These are phyloP conservation scores for Kingdonia uniflora DNA, from an alignment of 164 flowering plant species.

Conservation along the genomic window DNA sequence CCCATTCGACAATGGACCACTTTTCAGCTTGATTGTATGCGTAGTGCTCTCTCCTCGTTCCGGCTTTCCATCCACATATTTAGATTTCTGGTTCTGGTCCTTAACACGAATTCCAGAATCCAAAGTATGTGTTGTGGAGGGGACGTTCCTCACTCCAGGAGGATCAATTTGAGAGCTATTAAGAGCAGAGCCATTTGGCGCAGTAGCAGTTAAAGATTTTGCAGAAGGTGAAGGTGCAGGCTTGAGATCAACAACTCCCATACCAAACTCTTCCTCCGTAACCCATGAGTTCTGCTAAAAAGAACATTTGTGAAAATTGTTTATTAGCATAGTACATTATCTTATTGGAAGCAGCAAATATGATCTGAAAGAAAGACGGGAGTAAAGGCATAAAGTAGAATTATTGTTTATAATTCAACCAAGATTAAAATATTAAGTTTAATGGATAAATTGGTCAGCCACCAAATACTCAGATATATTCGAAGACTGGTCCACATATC, in stretches of 20 bases:
- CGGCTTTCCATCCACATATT: conserved; percentile 45
- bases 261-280: conserved; percentile 95
- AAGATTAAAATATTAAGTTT: too few species aligned
- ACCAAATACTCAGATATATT: too few species aligned
- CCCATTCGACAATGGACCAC: conserved; percentile 33
- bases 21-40: conserved; percentile 36
- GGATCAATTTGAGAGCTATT: conserved; percentile 39
- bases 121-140: conserved; percentile 17
- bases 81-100: conserved; percentile 39
- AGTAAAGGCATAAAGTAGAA: too few species aligned
- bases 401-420: too few species aligned
- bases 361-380: too few species aligned
- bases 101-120: conserved; percentile 41
- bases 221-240: conserved; percentile 51
- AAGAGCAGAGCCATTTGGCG: conserved; percentile 37
- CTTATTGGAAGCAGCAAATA: too few species aligned
- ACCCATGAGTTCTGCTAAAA: conserved; percentile 81
- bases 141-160: conserved; percentile 25
- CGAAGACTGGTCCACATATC: too few species aligned
- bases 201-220: conserved; percentile 34
- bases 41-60: conserved; percentile 43
- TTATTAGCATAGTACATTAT: too few species aligned
- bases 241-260: conserved; percentile 83
- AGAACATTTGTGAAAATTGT: neutral
- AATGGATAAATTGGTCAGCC: too few species aligned